Conservation (phyloP, 148 eudicot species). For the Rhododendron molle region DNA sequence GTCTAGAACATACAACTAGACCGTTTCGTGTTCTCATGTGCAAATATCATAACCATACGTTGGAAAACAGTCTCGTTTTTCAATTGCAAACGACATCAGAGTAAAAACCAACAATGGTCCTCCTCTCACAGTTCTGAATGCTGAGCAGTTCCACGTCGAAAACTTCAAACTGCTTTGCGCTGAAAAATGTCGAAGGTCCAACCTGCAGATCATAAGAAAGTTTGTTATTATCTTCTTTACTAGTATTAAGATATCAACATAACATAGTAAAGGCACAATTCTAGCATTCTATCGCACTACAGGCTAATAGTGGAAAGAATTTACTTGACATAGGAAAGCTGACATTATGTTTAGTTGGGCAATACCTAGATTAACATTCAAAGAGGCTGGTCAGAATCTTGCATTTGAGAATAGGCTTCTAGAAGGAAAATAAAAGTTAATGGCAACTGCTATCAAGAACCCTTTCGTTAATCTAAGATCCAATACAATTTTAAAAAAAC, state of each 20-base stretch:
- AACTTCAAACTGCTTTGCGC: constrained; percentile 91
- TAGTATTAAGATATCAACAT: neutral
- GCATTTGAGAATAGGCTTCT: neutral
- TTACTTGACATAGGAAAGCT: neutral
- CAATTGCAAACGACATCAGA: constrained; percentile 80
- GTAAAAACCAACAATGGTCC: constrained; percentile 89
- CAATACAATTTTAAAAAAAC: neutral
- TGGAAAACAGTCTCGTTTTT: neutral
- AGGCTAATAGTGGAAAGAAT: neutral
- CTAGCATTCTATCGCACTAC: neutral
- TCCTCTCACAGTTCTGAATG: constrained; percentile 74
- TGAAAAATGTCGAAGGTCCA: constrained; percentile 93
- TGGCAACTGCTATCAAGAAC: neutral
- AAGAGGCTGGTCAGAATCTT: neutral
- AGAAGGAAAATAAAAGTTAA: neutral
- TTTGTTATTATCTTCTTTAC: neutral
- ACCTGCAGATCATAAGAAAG: constrained; percentile 43
- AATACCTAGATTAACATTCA: neutral
- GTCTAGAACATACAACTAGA: too few species aligned
- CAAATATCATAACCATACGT: too few species aligned
- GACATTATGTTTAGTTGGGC: neutral
- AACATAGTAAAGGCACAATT: neutral
- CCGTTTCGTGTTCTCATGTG: too few species aligned
- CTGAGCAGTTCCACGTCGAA: constrained; percentile 78
- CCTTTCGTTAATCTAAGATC: neutral